A percentile compares a stretch with the other conserved stretches of the same genome.
Conservation (phyloP, 2,329 filamentous ascomycete genomes). For the Fusarium ambrosium region DNA sequence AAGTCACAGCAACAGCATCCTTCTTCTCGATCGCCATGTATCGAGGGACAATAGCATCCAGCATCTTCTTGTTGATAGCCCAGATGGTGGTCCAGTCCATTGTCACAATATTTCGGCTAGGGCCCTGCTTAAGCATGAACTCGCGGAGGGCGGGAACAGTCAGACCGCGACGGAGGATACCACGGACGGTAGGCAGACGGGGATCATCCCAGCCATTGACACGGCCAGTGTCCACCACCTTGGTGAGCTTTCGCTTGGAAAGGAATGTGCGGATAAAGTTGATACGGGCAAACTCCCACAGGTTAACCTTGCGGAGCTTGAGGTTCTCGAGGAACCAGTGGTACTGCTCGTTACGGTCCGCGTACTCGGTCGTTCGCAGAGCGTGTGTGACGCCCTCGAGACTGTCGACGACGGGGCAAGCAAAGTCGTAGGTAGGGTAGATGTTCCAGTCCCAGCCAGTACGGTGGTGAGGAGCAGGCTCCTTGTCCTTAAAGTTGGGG, state of each 20-base stretch:
- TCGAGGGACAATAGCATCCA: slow-evolving; percentile 81
- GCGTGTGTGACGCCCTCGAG: slow-evolving; percentile 88
- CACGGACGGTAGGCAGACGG: slow-evolving; percentile 86
- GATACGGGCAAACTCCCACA: slow-evolving; percentile 88
- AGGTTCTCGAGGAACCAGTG: slow-evolving; percentile 86
- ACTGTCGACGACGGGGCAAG: slow-evolving; percentile 84
- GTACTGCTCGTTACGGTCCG: slow-evolving; percentile 88
- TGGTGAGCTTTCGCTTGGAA: slow-evolving; percentile 88
- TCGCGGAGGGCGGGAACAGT: slow-evolving; percentile 83
- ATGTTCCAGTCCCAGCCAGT: slow-evolving; percentile 86
- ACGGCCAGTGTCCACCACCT: slow-evolving; percentile 80
- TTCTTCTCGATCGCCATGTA: slow-evolving; percentile 80
- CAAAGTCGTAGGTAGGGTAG: slow-evolving; percentile 90
- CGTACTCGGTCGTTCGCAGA: slow-evolving; percentile 87
- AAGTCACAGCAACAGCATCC: slow-evolving; percentile 76
- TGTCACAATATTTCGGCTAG: slow-evolving; percentile 84
- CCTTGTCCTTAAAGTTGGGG: slow-evolving; percentile 70
- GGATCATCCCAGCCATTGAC: slow-evolving; percentile 91
- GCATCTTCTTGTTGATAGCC: slow-evolving; percentile 84
- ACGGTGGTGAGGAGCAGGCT: slow-evolving; percentile 73
- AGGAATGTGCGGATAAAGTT: slow-evolving; percentile 88
- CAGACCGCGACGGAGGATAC: slow-evolving; percentile 83
- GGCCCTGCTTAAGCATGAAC: slow-evolving; percentile 88
- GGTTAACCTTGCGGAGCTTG: slow-evolving; percentile 80
- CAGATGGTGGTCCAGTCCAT: slow-evolving; percentile 86